phyloP scores from a whole-genome alignment of 345 rosid species.

The Gossypium arboreum region DNA sequence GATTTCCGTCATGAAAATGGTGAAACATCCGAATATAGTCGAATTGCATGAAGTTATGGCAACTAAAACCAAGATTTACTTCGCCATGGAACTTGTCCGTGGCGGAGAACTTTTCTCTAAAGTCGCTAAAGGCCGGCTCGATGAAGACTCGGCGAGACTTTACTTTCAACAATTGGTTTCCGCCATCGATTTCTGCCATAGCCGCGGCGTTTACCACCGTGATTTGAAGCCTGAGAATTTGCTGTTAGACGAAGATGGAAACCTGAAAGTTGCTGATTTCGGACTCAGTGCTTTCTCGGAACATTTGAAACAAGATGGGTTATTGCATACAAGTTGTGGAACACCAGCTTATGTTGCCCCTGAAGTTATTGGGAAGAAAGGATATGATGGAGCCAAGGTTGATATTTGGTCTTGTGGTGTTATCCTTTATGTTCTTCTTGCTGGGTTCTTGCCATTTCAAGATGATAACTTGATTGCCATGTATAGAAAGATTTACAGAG shows the following conservation, averaged over 20 bases:
- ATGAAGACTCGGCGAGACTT: conserved; percentile 67
- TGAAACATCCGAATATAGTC: conserved; percentile 73
- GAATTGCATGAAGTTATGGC: conserved; percentile 94
- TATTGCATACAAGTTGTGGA: conserved; percentile 82
- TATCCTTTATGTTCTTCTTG: conserved; percentile 77
- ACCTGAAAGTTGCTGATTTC: conserved; percentile 79
- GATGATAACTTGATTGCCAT: conserved; percentile 74
- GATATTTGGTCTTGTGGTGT: conserved; percentile 98
- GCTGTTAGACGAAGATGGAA: conserved; percentile 72
- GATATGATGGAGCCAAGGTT: conserved; percentile 86
- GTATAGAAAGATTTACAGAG: conserved; percentile 79
- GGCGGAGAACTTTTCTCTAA: conserved; percentile 84
- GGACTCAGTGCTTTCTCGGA: conserved; percentile 83
- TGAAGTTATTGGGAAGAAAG: conserved; percentile 77
- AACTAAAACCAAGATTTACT: conserved; percentile 83
- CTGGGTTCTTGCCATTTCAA: conserved; percentile 84
- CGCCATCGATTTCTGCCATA: conserved; percentile 86
- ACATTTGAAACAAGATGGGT: conserved; percentile 71
- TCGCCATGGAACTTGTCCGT: conserved; percentile 87
- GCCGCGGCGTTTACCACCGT: conserved; percentile 90
- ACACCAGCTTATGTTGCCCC: conserved; percentile 94
- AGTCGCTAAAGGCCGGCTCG: conserved; percentile 59
- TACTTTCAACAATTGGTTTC: conserved; percentile 84
- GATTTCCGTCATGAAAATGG: conserved; percentile 95
- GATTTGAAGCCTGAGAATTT: conserved; percentile 89